Evolutionary conservation across 108 stramenopile species (phyloP), one percentile per base, ranked within the genome.

Genomic region (Cyclotella sp.): DNA sequence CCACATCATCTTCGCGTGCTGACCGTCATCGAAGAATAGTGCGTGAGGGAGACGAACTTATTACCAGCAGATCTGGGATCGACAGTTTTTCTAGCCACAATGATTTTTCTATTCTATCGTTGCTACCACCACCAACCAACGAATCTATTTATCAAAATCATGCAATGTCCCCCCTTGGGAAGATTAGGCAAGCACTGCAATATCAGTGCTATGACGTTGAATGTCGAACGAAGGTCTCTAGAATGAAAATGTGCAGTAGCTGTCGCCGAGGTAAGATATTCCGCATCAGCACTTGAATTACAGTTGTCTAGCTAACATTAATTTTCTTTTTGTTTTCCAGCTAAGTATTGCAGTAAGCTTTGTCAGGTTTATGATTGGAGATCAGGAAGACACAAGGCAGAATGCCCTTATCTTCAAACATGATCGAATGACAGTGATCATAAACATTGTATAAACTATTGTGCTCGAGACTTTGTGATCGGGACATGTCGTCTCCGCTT

Each of bases 361-460:
- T 96, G 95, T 63, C 95, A 96, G 76, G 92, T 93, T 0, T 93
- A 91, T 71, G 95, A 96, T 77, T 96, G 95, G 95, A 82, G 95
- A 74, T 89, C 88, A n/a, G 91, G 90, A 54, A 87, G 87, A 59
- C 93, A 96, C 82, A 96, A 96, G 73, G 88, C 81, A 75, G 95
- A 92, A 57, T 96, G 95, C 46, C 92, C 90, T 52, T 95, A 90
- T 82, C 82, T 95, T 45, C 24, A 44, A 43, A 40, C 39, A n/a
- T 62, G 16, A 62, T 42, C 39, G 9, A 24, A 21, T 26, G 16
- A 58, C 22, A 3, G 15, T 16, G 47, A 7, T 16, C 9, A 9
- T 49, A 49, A 49, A 49, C n/a, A 9, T n/a, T 49, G 47, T 49
- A 7, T 49, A 7, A 7, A 49, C 1, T 3, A n/a, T n/a, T n/a